Percentiles rank a stretch among this genome's conserved stretches.
Evolutionary conservation across 2,329 filamentous ascomycete species (phyloP).

Genomic region (Aureobasidium sp.): DNA sequence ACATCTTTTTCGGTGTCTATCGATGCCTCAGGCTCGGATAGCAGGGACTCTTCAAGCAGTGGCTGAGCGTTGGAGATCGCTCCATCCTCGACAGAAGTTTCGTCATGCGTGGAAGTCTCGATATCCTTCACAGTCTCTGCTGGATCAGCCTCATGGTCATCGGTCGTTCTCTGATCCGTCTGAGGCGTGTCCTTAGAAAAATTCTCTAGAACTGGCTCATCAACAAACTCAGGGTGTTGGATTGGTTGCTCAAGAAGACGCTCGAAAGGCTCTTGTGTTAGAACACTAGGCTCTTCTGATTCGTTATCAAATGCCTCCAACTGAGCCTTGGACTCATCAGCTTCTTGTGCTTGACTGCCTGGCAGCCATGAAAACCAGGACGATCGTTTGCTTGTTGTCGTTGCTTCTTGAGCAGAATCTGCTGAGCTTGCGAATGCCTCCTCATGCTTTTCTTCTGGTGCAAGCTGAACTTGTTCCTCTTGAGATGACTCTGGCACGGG

Average conservation of each 20-base stretch:
- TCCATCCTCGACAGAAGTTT: not conserved
- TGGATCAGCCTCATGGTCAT: not conserved
- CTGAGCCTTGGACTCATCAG: not conserved
- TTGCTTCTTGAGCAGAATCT: not conserved
- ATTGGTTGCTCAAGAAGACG: not conserved
- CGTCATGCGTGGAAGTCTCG: not conserved
- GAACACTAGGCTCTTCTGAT: not conserved
- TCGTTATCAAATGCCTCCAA: not conserved
- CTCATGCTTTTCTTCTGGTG: not conserved
- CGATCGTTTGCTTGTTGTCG: not conserved
- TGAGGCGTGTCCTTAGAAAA: too few relatives aligned
- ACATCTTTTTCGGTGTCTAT: not conserved
- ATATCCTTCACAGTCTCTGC: not conserved
- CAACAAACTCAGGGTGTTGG: not conserved
- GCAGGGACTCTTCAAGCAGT: not conserved
- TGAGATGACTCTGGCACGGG: not conserved
- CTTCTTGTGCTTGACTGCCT: not conserved
- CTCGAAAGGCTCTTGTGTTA: not conserved
- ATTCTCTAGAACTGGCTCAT: not conserved
- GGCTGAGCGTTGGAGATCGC: not conserved
- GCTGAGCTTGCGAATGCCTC: not conserved
- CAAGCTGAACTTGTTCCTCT: not conserved
- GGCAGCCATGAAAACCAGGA: conserved; percentile 9
- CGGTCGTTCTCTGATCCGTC: not conserved
- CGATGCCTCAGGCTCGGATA: too few relatives aligned